A percentile compares a stretch with the other conserved stretches of the same genome.
phyloP scores from a whole-genome alignment of 2,329 filamentous ascomycete genomes.

The Monilinia vaccinii-corymbosi region DNA sequence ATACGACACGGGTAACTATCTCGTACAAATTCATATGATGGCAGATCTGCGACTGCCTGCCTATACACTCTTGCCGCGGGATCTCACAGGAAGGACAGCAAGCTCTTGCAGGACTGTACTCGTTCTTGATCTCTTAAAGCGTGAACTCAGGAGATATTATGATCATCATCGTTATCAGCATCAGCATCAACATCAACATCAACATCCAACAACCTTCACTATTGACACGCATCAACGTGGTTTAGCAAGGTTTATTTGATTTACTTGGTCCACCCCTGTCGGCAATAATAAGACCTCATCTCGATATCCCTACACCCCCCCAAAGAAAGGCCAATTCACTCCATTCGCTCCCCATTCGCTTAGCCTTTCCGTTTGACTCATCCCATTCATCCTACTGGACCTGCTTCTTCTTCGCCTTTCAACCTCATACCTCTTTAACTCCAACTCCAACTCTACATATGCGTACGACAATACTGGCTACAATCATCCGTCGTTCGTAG shows the following conservation, averaged over 20 bases:
- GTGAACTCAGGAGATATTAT: no score
- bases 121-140: no score
- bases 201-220: neutral
- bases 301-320: constrained; percentile 5
- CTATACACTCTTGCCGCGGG: neutral
- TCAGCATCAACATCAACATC: no score
- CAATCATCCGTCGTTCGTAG: constrained; percentile 25
- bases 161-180: no score
- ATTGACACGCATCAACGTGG: neutral
- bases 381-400: no score
- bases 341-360: constrained; percentile 1
- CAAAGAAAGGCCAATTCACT: neutral
- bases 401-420: constrained; percentile 2
- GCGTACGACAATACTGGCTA: constrained; percentile 24
- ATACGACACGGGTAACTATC: neutral
- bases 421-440: constrained; percentile 1
- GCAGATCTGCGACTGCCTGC: neutral
- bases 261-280: neutral
- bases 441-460: constrained; percentile 12
- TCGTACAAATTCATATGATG: neutral
- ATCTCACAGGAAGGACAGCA: neutral
- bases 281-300: neutral
- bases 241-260: neutral
- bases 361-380: constrained; percentile 8
- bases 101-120: no score